Evolutionary conservation across 331 rosid species (phyloP).

Genomic region (Prunus yedoensis): DNA sequence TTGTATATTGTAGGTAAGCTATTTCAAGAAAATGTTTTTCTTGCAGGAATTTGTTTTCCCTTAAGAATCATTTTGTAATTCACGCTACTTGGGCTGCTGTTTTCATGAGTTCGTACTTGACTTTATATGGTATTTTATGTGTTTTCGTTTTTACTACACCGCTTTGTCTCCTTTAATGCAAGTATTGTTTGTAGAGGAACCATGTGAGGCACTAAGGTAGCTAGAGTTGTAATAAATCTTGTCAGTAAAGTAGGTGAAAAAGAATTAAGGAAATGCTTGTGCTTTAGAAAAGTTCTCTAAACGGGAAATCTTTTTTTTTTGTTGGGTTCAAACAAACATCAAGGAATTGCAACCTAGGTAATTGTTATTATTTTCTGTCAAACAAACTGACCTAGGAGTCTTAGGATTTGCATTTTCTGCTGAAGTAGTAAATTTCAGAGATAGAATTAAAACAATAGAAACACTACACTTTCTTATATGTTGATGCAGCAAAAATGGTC

Average conservation of each 20-base stretch:
- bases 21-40: neutral
- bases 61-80: neutral
- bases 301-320: neutral
- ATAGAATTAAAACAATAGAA: no score
- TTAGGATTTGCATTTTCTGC: neutral
- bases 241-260: neutral
- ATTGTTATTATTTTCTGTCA: neutral
- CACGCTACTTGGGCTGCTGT: neutral
- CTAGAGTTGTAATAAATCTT: neutral
- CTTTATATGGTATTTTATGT: neutral
- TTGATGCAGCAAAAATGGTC: no score
- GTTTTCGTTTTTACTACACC: neutral
- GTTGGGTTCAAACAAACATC: neutral
- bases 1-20: neutral
- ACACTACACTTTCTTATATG: no score
- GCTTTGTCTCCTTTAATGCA: neutral
- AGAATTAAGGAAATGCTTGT: neutral
- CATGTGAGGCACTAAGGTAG: neutral
- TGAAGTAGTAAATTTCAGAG: neutral
- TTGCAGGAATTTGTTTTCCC: neutral
- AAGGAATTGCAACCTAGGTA: neutral
- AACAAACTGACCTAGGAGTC: neutral
- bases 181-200: neutral
- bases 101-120: neutral
- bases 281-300: neutral